Evolutionary conservation across 2,329 filamentous ascomycete genomes (phyloP).

Genomic region (Aureobasidium namibiae): DNA sequence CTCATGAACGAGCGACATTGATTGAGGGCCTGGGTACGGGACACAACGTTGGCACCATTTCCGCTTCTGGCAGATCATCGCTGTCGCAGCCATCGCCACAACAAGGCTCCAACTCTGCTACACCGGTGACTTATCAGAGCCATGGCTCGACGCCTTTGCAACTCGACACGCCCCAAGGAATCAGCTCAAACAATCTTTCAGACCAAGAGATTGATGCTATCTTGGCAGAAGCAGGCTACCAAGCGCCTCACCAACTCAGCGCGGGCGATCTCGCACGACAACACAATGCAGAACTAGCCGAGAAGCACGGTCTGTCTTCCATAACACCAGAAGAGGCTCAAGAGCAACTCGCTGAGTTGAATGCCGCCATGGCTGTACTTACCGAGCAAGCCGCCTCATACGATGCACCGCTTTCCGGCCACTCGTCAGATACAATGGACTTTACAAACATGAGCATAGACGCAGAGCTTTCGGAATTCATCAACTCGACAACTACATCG

Average conservation of each 20-base stretch:
- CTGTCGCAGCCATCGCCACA: background rate
- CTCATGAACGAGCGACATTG: background rate
- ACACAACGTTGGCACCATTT: background rate
- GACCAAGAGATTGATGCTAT: background rate
- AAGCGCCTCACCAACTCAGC: background rate
- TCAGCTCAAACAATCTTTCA: background rate
- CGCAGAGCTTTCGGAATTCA: background rate
- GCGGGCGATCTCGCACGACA: constrained; percentile 1
- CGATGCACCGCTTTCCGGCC: background rate
- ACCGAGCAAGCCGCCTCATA: background rate
- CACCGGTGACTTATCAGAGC: background rate
- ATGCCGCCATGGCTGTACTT: background rate
- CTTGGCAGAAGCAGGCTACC: constrained; percentile 1
- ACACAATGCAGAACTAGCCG: background rate
- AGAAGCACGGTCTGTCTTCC: background rate
- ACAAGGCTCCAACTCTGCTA: background rate
- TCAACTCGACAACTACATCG: background rate
- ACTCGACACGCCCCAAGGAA: background rate
- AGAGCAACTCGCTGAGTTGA: constrained; percentile 1
- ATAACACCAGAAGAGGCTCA: constrained; percentile 1
- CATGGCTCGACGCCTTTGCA: background rate
- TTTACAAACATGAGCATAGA: background rate
- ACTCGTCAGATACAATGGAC: background rate
- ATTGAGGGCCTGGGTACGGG: background rate
- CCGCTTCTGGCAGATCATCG: background rate